phyloP scores from a whole-genome alignment of 169 alveolate genomes.

The Toxoplasma gondii region DNA sequence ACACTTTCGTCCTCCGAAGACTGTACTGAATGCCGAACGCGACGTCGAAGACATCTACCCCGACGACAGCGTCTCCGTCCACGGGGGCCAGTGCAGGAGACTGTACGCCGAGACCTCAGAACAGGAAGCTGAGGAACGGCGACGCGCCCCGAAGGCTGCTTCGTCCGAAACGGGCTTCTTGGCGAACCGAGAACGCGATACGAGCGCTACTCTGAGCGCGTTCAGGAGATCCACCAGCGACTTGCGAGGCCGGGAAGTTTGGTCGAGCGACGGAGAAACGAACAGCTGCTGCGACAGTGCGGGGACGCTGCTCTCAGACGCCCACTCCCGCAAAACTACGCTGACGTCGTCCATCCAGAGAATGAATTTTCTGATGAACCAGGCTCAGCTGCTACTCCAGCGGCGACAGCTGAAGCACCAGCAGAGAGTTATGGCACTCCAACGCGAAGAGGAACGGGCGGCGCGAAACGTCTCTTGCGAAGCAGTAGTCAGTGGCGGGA shows the following conservation, averaged over 20 bases:
- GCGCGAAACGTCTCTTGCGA: neutral
- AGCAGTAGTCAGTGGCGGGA: neutral
- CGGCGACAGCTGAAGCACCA: conserved; percentile 32
- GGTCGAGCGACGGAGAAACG: conserved; percentile 19
- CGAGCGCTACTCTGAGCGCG: too few species aligned
- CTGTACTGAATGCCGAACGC: neutral
- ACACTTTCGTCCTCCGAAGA: too few species aligned
- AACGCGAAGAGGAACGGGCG: neutral
- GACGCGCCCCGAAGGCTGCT: too few species aligned
- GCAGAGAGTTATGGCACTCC: neutral
- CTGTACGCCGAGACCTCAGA: neutral
- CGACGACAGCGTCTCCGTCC: conserved; percentile 28
- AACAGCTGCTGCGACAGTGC: conserved; percentile 15
- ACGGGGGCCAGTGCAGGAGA: neutral
- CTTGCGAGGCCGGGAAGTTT: too few species aligned
- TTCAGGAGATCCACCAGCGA: too few species aligned
- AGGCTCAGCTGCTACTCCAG: conserved; percentile 36
- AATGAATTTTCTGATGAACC: conserved; percentile 4
- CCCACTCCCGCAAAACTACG: neutral
- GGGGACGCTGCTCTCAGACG: neutral
- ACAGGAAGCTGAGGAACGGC: neutral
- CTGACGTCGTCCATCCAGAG: neutral
- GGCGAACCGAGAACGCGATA: too few species aligned
- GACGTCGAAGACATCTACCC: conserved; percentile 22
- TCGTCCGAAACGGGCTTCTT: too few species aligned